Percentiles rank a stretch among this genome's conserved stretches.
phyloP scores from a whole-genome alignment of 305 asterid genomes.

The Solanum chacoense region DNA sequence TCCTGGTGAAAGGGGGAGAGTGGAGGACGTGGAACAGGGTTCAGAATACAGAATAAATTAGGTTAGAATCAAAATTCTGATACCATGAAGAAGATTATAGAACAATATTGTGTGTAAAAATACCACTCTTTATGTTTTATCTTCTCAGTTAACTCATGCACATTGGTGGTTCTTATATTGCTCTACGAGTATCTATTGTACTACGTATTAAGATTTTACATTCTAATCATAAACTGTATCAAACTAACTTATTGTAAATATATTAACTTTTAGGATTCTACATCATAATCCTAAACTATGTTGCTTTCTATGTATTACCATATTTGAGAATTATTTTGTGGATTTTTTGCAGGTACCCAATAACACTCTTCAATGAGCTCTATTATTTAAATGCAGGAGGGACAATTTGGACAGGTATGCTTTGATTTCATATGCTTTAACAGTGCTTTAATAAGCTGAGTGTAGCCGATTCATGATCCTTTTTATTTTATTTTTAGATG shows the following conservation, averaged over 20 bases:
- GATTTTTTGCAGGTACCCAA: slow-evolving; percentile 59
- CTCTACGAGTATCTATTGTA: background rate
- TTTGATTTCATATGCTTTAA: background rate
- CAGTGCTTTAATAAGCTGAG: slow-evolving; percentile 4
- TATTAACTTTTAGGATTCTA: background rate
- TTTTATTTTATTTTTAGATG: slow-evolving; percentile 40
- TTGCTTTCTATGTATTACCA: background rate
- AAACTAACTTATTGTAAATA: background rate
- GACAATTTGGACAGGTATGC: slow-evolving; percentile 89
- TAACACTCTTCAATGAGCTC: slow-evolving; percentile 90
- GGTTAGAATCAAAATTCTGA: background rate
- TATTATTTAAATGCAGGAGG: slow-evolving; percentile 93
- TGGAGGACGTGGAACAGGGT: background rate
- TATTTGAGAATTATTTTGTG: slow-evolving; percentile 11
- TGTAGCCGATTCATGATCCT: background rate
- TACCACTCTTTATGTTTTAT: background rate
- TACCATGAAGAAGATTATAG: background rate
- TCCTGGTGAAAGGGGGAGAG: background rate
- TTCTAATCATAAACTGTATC: background rate
- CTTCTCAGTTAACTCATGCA: background rate
- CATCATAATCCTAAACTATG: background rate
- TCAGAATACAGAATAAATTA: background rate
- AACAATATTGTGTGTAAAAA: background rate
- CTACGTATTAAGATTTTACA: background rate
- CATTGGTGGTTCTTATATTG: background rate